Evolutionary conservation across 1,284 basidiomycete species (phyloP), one percentile per base, ranked within the genome.

Genomic region (Tilletia caries): DNA sequence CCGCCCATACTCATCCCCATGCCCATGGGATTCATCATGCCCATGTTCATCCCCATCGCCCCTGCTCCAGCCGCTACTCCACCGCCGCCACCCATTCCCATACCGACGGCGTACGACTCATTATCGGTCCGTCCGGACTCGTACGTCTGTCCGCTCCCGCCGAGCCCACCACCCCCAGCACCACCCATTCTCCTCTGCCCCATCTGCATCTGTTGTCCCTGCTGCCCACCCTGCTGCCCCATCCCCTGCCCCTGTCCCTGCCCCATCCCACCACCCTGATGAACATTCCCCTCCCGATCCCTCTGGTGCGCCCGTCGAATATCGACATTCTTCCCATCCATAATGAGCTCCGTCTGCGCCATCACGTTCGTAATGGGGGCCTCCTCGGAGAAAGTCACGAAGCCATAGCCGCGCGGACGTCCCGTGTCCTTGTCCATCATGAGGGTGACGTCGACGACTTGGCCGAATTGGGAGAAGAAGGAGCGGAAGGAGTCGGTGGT

Each of bases 391-490:
- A 97, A 96, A 0, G 93, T 96, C 25, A 98, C 91, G 81, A 99
- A 99, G 0, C 96, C 96, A 78, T 98, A 99, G 4, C 96, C 96
- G 83, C 98, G 95, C 84, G 92, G 94, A 64, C 95, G 86, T 41
- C 92, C 92, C 20, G 93, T 97, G 83, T 98, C 93, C 67, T 94
- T 91, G 85, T 99, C 96, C 79, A 97, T 88, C 96, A 99, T 98
- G 79, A 98, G 93, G 0, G 94, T 98, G 65, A 95, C 93, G 83
- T 98, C 95, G 79, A 95, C 91, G 72, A 99, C 93, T 76, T 90
- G 90, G 71, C 95, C 96, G 79, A 86, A 88, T 81, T 95, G 92
- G 54, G 90, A 89, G 84, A 98, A 95, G 85, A 92, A 96, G 70
- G 90, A 88, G 73, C 91, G 89, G 89, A 98, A 93, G 6, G 91